Percentiles rank a stretch among this genome's conserved stretches.
Evolutionary conservation across 805 yeast species (phyloP).

Genomic region (Nakazawaea populi): DNA sequence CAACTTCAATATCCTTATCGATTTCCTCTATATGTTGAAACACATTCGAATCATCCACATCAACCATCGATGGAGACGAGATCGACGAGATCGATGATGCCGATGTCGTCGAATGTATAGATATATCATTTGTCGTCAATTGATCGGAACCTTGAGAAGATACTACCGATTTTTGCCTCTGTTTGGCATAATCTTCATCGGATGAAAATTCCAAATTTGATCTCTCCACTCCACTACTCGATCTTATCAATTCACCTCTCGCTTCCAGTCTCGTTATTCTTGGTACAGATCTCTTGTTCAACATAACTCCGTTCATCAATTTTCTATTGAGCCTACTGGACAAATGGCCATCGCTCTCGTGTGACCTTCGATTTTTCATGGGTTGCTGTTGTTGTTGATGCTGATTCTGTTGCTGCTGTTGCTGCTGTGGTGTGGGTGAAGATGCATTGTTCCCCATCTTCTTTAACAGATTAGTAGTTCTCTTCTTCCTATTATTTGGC

Average conservation of each 20-base stretch:
- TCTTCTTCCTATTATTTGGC: background rate
- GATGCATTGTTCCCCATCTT: background rate
- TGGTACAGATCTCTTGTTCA: constrained; percentile 1
- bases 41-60: constrained; percentile 3
- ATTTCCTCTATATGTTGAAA: constrained; percentile 10
- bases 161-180: constrained; percentile 4
- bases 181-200: background rate
- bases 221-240: background rate
- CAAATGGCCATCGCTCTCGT: background rate
- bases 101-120: constrained; percentile 1
- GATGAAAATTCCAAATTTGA: background rate
- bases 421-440: background rate
- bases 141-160: constrained; percentile 10
- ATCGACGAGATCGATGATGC: constrained; percentile 6
- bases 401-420: background rate
- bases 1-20: constrained; percentile 8
- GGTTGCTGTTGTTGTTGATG: background rate
- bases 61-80: constrained; percentile 8
- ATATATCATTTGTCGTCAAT: background rate
- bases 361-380: background rate
- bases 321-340: background rate
- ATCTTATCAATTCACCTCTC: constrained; percentile 1
- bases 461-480: background rate
- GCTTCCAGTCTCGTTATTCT: constrained; percentile 8
- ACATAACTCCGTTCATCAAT: constrained; percentile 2